Percentiles rank a stretch among this genome's conserved stretches.
These are phyloP conservation scores for Amylocarpus encephaloides DNA, from an alignment of 2,329 filamentous ascomycete genomes.

Conservation along the genomic window DNA sequence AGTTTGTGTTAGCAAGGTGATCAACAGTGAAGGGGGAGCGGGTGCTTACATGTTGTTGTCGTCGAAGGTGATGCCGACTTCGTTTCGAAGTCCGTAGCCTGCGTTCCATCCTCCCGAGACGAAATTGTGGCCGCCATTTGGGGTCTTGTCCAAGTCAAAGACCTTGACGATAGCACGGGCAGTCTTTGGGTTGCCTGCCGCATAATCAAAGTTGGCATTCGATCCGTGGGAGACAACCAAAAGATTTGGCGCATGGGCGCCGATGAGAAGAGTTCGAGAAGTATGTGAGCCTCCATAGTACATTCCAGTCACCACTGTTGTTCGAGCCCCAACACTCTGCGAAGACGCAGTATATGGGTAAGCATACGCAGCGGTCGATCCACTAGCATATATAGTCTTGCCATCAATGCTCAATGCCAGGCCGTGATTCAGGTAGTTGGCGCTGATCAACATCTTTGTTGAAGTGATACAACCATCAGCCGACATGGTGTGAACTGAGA, in stretches of 20 bases:
- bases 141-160: slow-evolving; percentile 14
- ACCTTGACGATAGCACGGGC: slow-evolving; percentile 18
- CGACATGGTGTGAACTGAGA: slow-evolving; percentile 7
- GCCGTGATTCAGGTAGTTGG: slow-evolving; percentile 12
- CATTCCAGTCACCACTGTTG: slow-evolving; percentile 4
- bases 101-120: slow-evolving; percentile 11
- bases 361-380: slow-evolving; percentile 15
- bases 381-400: slow-evolving; percentile 19
- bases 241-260: slow-evolving; percentile 11
- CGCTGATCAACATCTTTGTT: slow-evolving; percentile 9
- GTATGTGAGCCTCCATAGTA: slow-evolving; percentile 9
- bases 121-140: slow-evolving; percentile 15
- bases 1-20: not conserved
- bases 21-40: not conserved
- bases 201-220: slow-evolving; percentile 14
- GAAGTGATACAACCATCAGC: slow-evolving; percentile 10
- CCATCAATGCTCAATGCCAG: slow-evolving; percentile 11
- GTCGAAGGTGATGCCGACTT: slow-evolving; percentile 17
- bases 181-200: slow-evolving; percentile 9
- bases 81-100: slow-evolving; percentile 19
- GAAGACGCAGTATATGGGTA: slow-evolving; percentile 10
- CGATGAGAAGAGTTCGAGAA: slow-evolving; percentile 14
- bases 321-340: not conserved
- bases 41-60: slow-evolving; percentile 14
- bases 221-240: slow-evolving; percentile 19